Percentiles rank a stretch among this genome's conserved stretches.
These are phyloP conservation scores for Lophiotrema nucula DNA, from an alignment of 495 filamentous ascomycete species.

Conservation along the genomic window DNA sequence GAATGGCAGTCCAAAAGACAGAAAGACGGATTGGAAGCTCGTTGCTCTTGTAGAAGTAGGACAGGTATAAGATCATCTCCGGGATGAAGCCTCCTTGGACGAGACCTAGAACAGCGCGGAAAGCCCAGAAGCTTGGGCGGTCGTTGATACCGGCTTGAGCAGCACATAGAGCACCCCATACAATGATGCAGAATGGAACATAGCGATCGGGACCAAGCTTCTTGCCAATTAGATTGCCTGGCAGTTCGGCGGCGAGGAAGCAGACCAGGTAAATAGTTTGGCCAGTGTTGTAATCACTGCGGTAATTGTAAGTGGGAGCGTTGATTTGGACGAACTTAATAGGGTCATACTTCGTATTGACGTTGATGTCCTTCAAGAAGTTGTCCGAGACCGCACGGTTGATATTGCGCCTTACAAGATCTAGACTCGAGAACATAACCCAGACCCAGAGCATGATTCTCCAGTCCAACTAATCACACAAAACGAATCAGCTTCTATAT, in stretches of 20 bases:
- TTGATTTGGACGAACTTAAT: too few species aligned
- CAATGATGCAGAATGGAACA: conserved; percentile 48
- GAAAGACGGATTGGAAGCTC: conserved; percentile 53
- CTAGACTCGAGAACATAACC: conserved; percentile 14
- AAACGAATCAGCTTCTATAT: conserved; percentile 4
- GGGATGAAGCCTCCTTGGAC: conserved; percentile 53
- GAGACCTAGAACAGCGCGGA: conserved; percentile 48
- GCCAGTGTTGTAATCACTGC: neutral
- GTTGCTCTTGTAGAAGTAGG: conserved; percentile 53
- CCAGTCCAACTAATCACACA: conserved; percentile 5
- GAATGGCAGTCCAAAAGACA: conserved; percentile 53
- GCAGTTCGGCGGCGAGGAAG: conserved; percentile 52
- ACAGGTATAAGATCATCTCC: conserved; percentile 53
- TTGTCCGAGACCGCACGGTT: conserved; percentile 43
- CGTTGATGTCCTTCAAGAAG: conserved; percentile 1
- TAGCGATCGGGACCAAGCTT: conserved; percentile 49
- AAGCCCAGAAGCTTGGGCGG: conserved; percentile 44
- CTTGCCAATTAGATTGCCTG: conserved; percentile 50
- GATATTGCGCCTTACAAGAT: conserved; percentile 41
- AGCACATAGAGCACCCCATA: conserved; percentile 44
- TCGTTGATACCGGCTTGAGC: conserved; percentile 45
- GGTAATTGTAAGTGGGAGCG: too few species aligned
- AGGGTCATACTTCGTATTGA: neutral
- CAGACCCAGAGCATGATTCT: conserved; percentile 14
- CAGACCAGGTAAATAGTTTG: conserved; percentile 43